Evolutionary conservation across 2,329 filamentous ascomycete species (phyloP).

Genomic region (Raffaelea arxii): DNA sequence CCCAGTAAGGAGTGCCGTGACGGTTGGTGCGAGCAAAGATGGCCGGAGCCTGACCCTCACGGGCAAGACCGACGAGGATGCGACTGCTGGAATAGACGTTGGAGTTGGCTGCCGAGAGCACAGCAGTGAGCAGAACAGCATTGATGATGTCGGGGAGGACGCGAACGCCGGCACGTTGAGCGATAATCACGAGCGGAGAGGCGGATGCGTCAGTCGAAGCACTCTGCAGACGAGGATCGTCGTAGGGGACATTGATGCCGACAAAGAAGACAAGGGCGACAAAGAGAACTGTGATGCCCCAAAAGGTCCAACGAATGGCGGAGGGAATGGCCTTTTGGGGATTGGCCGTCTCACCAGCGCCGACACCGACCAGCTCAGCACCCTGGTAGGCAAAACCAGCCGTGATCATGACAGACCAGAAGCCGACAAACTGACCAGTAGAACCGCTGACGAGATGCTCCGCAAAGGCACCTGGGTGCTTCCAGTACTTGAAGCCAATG

Average conservation of each 20-base stretch:
- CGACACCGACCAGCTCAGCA: conserved; percentile 66
- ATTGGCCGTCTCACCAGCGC: conserved; percentile 67
- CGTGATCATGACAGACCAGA: conserved; percentile 59
- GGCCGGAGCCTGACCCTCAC: conserved; percentile 52
- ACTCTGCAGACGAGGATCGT: conserved; percentile 42
- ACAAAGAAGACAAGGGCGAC: conserved; percentile 58
- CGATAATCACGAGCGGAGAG: conserved; percentile 55
- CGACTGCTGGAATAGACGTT: conserved; percentile 66
- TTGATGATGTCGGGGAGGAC: conserved; percentile 65
- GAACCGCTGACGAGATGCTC: conserved; percentile 45
- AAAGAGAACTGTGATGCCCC: conserved; percentile 62
- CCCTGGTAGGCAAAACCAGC: conserved; percentile 65
- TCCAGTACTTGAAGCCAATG: conserved; percentile 66
- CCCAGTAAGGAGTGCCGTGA: conserved; percentile 51
- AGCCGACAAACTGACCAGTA: conserved; percentile 55
- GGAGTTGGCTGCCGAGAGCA: conserved; percentile 69
- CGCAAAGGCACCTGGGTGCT: conserved; percentile 56
- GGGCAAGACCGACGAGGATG: conserved; percentile 56
- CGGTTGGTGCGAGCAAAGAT: conserved; percentile 50
- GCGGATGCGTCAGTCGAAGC: conserved; percentile 44
- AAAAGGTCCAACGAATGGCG: conserved; percentile 67
- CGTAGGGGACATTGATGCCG: conserved; percentile 55
- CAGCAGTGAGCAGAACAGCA: conserved; percentile 65
- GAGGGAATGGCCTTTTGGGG: conserved; percentile 61
- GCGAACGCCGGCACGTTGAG: conserved; percentile 50